Conservation (phyloP, 108 stramenopile species). For the Conticribra weissflogii region DNA sequence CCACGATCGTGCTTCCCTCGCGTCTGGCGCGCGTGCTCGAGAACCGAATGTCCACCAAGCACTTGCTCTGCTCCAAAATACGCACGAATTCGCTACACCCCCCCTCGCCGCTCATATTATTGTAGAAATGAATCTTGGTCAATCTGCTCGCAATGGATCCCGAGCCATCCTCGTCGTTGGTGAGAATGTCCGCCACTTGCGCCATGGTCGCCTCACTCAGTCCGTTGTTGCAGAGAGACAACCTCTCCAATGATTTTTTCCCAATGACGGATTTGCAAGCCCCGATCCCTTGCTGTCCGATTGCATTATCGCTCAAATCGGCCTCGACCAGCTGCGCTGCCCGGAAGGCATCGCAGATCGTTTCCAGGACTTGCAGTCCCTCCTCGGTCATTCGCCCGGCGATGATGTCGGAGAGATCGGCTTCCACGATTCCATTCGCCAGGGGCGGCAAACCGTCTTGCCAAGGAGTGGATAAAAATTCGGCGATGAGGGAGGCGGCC, state of each 20-base stretch:
- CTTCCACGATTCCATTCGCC: slow-evolving; percentile 38
- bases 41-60: slow-evolving; percentile 53
- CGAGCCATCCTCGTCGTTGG: slow-evolving; percentile 45
- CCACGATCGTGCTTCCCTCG: slow-evolving; percentile 37
- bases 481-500: slow-evolving; percentile 47
- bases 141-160: slow-evolving; percentile 45
- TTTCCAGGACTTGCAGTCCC: slow-evolving; percentile 46
- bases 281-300: slow-evolving; percentile 51
- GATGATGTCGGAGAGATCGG: slow-evolving; percentile 51
- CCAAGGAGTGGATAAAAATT: slow-evolving; percentile 38
- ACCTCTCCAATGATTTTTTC: slow-evolving; percentile 34
- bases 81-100: slow-evolving; percentile 54
- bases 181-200: slow-evolving; percentile 50
- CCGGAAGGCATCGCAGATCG: slow-evolving; percentile 52
- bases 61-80: slow-evolving; percentile 46
- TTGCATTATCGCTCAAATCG: slow-evolving; percentile 56
- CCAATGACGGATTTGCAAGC: slow-evolving; percentile 44
- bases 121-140: slow-evolving; percentile 57
- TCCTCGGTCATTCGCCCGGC: slow-evolving; percentile 41
- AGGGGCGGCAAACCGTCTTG: slow-evolving; percentile 35
- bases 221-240: slow-evolving; percentile 55
- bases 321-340: slow-evolving; percentile 45
- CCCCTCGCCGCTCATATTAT: slow-evolving; percentile 64
- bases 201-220: slow-evolving; percentile 46
- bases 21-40: slow-evolving; percentile 41